Base-by-base conservation (phyloP, 768 basidiomycete genomes). In the Albatrellus ellisii region DNA sequence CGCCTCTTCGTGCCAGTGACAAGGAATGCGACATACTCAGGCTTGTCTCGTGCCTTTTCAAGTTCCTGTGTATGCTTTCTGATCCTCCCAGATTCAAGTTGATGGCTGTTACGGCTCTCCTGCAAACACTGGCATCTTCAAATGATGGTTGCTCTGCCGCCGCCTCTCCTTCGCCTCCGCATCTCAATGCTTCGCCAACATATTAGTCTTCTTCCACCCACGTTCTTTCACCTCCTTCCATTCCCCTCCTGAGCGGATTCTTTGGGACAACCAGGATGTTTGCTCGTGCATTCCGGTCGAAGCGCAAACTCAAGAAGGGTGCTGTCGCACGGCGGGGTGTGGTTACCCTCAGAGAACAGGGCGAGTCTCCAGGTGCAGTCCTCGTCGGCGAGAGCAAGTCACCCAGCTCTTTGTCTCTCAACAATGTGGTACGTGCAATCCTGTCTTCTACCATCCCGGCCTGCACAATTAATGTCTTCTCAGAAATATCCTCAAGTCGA, bases 241-340 rank as follows among this genome's bases (percentile, higher is more conserved):
- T 29, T 18, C 25, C 39, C 38, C 27, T 17, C 11, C 34, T 42
- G 36, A 28, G 25, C n/a, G n/a, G n/a, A n/a, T n/a, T n/a, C n/a
- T n/a, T n/a, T n/a, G n/a, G n/a, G 12, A 28, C 9, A 40, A 39
- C 17, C 33, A 27, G 21, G 40, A 42, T 17, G 40, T 49, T 41
- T 37, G 43, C 14, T 49, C 49, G 21, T 43, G 26, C 17, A 15
- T 43, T 51, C 25, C 44, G 50, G n/a, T 28, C 49, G 7, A 49
- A 33, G 42, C 47, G 47, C 31, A 49, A 46, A 29, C 44, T 47
- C 22, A 51, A 51, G 50, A 46, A 46, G 42, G 39, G 37, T 4
- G 32, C 39, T 17, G 33, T 27, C 25, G 20, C 35, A 17, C 14
- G 4, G 36, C 37, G 39, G 38, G 37, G 6, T 20, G 34, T 3